Conservation (phyloP, 2,329 filamentous ascomycete genomes). For the Aspergillus vadensis region DNA sequence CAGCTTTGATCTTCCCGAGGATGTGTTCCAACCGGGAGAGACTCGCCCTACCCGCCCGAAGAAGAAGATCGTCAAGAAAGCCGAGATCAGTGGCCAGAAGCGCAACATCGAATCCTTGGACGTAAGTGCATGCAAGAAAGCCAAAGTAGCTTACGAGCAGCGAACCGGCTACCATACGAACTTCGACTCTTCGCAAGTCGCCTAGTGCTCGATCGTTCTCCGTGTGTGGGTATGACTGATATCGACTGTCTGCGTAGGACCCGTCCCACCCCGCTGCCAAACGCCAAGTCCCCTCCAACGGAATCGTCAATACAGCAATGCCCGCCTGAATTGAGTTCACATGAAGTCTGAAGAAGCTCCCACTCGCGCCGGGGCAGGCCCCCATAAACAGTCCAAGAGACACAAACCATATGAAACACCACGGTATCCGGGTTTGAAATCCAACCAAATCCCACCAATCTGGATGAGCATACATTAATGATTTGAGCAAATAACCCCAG, state of each 20-base stretch:
- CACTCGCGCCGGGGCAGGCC: slow-evolving; percentile 33
- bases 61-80: slow-evolving; percentile 53
- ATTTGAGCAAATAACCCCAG: slow-evolving; percentile 18
- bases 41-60: slow-evolving; percentile 62
- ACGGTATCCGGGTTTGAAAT: slow-evolving; percentile 4
- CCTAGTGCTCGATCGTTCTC: slow-evolving; percentile 23
- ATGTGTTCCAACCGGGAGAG: slow-evolving; percentile 83
- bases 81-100: slow-evolving; percentile 40
- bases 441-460: slow-evolving; percentile 1
- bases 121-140: slow-evolving; percentile 42
- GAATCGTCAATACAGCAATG: slow-evolving; percentile 30
- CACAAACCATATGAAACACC: slow-evolving; percentile 7
- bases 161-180: slow-evolving; percentile 27
- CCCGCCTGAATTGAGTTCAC: slow-evolving; percentile 31
- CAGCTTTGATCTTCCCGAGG: slow-evolving; percentile 84
- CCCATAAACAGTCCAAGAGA: slow-evolving; percentile 25
- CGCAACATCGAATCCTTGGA: slow-evolving; percentile 44
- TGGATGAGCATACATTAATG: slow-evolving; percentile 21
- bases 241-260: slow-evolving; percentile 29
- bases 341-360: background rate
- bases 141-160: slow-evolving; percentile 26
- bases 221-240: slow-evolving; percentile 36
- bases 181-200: slow-evolving; percentile 20
- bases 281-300: slow-evolving; percentile 37
- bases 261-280: slow-evolving; percentile 34